A percentile compares a stretch with the other conserved stretches of the same genome.
Conservation (phyloP, 2,329 filamentous ascomycete species). For the Fusarium sp. region DNA sequence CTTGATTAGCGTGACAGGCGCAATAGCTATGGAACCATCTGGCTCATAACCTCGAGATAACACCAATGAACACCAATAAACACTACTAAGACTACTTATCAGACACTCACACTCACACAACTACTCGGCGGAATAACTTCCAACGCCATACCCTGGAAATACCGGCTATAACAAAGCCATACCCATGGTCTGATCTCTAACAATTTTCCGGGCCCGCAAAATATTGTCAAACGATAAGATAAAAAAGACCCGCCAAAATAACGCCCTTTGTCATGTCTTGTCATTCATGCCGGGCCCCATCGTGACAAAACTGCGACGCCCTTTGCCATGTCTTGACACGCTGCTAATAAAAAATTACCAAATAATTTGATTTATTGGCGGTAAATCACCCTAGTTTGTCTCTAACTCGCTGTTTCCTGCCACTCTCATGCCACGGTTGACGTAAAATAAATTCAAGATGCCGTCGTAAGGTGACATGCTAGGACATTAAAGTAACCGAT, state of each 20-base stretch:
- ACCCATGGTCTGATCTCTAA: conserved; percentile 5
- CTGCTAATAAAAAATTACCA: conserved; percentile 28
- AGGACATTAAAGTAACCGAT: conserved; percentile 14
- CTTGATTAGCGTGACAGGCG: not conserved
- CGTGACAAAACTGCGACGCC: conserved; percentile 25
- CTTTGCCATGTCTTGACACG: conserved; percentile 32
- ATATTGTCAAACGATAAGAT: conserved; percentile 32
- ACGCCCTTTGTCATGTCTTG: conserved; percentile 35
- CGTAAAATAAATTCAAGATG: conserved; percentile 34
- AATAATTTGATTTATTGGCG: conserved; percentile 33
- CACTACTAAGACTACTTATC: too few relatives aligned
- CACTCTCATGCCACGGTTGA: conserved; percentile 16
- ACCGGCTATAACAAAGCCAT: not conserved
- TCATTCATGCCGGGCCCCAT: conserved; percentile 26
- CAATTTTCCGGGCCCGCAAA: conserved; percentile 7
- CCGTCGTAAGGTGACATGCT: conserved; percentile 5
- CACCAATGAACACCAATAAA: not conserved
- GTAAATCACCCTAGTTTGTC: conserved; percentile 4
- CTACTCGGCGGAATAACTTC: conserved; percentile 1
- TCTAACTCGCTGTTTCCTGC: conserved; percentile 7
- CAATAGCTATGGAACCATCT: not conserved
- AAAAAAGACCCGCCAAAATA: conserved; percentile 20
- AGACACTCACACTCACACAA: not conserved
- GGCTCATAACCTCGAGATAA: not conserved
- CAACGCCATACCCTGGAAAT: not conserved